Conservation (phyloP, 176 grass and related monocot genomes). For the Musa troglodytarum region DNA sequence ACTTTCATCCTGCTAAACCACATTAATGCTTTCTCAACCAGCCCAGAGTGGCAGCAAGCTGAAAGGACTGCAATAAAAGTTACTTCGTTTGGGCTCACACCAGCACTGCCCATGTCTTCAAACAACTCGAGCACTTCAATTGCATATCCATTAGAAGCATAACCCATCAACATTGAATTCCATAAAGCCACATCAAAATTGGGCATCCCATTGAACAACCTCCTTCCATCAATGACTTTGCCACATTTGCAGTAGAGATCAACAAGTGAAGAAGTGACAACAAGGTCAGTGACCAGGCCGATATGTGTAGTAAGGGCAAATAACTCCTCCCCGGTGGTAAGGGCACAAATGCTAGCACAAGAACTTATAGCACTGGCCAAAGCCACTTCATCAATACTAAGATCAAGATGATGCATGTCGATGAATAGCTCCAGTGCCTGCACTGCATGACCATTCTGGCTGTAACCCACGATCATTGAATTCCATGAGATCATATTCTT, state of each 20-base stretch:
- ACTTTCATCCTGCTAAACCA: constrained; percentile 57
- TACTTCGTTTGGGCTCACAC: constrained; percentile 37
- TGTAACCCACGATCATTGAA: constrained; percentile 63
- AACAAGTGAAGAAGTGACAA: constrained; percentile 42
- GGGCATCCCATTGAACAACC: constrained; percentile 25
- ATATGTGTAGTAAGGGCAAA: constrained; percentile 37
- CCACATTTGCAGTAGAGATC: constrained; percentile 80
- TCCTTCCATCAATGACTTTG: constrained; percentile 34
- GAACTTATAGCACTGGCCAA: constrained; percentile 62
- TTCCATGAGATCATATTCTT: constrained; percentile 76
- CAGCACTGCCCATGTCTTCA: constrained; percentile 31
- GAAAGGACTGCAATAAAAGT: constrained; percentile 64
- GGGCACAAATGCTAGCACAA: constrained; percentile 50
- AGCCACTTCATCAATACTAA: constrained; percentile 44
- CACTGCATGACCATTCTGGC: constrained; percentile 41
- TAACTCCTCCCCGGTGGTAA: constrained; percentile 50
- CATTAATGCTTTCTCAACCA: constrained; percentile 50
- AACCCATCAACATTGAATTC: constrained; percentile 71
- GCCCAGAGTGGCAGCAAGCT: constrained; percentile 54
- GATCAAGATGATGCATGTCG: constrained; percentile 35
- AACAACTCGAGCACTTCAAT: constrained; percentile 39
- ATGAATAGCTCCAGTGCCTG: constrained; percentile 46
- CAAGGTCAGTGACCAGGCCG: constrained; percentile 38
- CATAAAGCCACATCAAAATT: constrained; percentile 41
- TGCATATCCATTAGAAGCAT: constrained; percentile 70